Evolutionary conservation across 2,329 filamentous ascomycete genomes (phyloP).

Genomic region (Colletotrichum tabaci): DNA sequence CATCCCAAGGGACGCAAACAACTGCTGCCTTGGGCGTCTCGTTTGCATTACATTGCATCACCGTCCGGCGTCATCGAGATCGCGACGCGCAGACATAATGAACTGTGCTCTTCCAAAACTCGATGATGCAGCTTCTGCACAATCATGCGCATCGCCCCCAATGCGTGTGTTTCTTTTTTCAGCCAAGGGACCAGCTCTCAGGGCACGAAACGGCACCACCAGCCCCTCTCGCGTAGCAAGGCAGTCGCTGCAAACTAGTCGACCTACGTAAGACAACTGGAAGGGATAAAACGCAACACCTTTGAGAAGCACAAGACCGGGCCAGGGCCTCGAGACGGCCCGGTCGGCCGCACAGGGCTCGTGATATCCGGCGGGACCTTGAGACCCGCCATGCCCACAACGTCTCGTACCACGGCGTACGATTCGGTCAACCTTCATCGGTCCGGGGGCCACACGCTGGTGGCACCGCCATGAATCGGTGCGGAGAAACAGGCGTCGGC

Average conservation of each 20-base stretch:
- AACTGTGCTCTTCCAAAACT: not conserved
- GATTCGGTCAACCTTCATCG: not conserved
- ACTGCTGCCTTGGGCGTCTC: not conserved
- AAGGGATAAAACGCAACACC: not conserved
- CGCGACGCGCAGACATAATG: not conserved
- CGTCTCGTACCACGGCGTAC: not conserved
- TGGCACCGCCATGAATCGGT: not conserved
- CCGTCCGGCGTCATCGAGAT: not conserved
- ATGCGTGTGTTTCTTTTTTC: not conserved
- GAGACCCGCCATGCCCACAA: not conserved
- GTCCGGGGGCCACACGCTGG: not conserved
- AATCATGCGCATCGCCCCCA: not conserved
- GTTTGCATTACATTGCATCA: not conserved
- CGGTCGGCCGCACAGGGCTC: slow-evolving; percentile 12
- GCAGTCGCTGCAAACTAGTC: not conserved
- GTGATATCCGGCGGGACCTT: slow-evolving; percentile 25
- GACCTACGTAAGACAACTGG: not conserved
- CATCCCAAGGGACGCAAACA: not conserved
- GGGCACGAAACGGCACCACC: too few species aligned
- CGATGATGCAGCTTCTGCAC: not conserved
- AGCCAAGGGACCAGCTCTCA: too few species aligned
- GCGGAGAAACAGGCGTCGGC: not conserved
- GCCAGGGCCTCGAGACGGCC: not conserved
- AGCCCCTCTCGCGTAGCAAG: not conserved
- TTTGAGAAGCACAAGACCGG: not conserved